A percentile compares a stretch with the other conserved stretches of the same genome.
Conservation (phyloP, 129 eudicot species). For the Oenanthe sinensis region DNA sequence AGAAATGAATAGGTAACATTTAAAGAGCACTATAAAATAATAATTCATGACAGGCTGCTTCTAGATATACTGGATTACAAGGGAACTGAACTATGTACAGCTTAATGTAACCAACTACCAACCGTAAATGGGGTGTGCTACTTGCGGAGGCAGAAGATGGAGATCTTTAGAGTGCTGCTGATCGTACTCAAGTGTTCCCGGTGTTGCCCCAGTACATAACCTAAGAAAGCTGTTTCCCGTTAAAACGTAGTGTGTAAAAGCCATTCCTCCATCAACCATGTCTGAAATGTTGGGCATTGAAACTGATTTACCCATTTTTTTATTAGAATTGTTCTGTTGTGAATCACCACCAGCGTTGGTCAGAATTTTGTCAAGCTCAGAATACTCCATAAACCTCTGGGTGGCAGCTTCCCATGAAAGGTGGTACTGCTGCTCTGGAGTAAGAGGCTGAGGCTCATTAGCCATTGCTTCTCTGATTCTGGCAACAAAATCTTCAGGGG, state of each 20-base stretch:
- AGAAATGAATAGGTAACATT: not conserved
- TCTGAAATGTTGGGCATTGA: constrained; percentile 62
- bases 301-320: constrained; percentile 37
- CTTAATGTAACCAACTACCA: constrained; percentile 38
- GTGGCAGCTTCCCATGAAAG: constrained; percentile 99
- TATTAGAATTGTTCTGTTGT: constrained; percentile 4
- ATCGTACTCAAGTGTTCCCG: constrained; percentile 61
- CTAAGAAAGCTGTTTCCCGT: constrained; percentile 88
- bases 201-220: constrained; percentile 77
- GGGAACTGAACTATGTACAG: not conserved
- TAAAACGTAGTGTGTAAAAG: constrained; percentile 71
- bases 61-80: constrained; percentile 2
- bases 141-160: constrained; percentile 74
- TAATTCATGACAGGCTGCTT: constrained; percentile 8
- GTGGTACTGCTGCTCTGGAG: constrained; percentile 65
- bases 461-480: constrained; percentile 78
- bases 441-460: constrained; percentile 78
- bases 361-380: constrained; percentile 67
- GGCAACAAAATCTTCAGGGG: constrained; percentile 77
- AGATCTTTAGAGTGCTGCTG: constrained; percentile 75
- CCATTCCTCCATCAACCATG: constrained; percentile 77
- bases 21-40: not conserved
- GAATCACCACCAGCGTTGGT: constrained; percentile 15
- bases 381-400: constrained; percentile 77
- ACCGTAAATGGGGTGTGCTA: constrained; percentile 76